Percentiles rank a stretch among this genome's conserved stretches.
Evolutionary conservation across 2,329 filamentous ascomycete genomes (phyloP).

Genomic region (Zarea fungicola): DNA sequence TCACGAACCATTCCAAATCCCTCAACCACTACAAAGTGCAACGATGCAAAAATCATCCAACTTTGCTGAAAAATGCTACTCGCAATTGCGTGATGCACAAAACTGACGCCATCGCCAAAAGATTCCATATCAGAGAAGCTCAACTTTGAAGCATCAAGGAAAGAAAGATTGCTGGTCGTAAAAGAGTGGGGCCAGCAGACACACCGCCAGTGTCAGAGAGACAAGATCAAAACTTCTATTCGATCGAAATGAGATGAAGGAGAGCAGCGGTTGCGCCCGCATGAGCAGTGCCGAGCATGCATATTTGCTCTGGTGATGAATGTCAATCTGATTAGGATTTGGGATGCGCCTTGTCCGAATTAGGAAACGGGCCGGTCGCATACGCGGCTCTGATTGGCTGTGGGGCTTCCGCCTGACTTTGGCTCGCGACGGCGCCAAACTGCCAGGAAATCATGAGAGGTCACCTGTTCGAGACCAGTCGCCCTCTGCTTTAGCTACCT

Average conservation of each 20-base stretch:
- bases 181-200: not conserved
- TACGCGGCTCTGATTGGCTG: constrained; percentile 6
- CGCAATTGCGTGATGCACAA: not conserved
- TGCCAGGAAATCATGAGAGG: not conserved
- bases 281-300: not conserved
- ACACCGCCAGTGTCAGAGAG: no score
- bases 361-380: constrained; percentile 3
- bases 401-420: not conserved
- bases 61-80: no score
- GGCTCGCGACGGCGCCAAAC: not conserved
- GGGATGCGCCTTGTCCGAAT: constrained; percentile 11
- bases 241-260: not conserved
- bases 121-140: not conserved
- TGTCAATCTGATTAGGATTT: not conserved
- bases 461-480: not conserved
- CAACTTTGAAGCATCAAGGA: not conserved
- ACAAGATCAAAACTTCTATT: not conserved
- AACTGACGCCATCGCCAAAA: not conserved
- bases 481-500: not conserved
- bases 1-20: not conserved
- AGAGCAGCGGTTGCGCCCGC: not conserved
- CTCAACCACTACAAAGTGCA: no score
- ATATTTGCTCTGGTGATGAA: no score
- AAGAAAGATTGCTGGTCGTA: not conserved
- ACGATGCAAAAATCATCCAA: not conserved